Base-by-base conservation (phyloP, 345 rosid genomes). In the Eucalyptus melliodora region DNA sequence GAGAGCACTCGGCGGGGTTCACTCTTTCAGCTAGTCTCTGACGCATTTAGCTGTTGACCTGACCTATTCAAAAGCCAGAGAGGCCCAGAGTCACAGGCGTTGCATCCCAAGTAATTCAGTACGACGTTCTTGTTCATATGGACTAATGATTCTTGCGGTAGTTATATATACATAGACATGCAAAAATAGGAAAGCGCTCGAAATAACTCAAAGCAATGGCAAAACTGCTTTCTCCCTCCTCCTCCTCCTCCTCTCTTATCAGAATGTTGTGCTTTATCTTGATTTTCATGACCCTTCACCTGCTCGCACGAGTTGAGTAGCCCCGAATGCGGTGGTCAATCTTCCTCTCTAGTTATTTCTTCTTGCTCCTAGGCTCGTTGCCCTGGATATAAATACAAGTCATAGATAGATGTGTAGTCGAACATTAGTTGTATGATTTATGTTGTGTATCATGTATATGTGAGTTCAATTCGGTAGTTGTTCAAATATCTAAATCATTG, bases 361-460 rank as follows among this genome's bases (percentile, higher is more conserved):
- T 15, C 77, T n/a, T n/a, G 1, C 77, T 65, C 4, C 40, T n/a
- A 15, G 5, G 77, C 77, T n/a, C 3, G 16, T 65, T 62, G 5
- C 69, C 9, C 5, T 15, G 21, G 77, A 16, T n/a, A n/a, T 65
- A 2, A 17, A 50, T 4, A 15, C 0, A n/a, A n/a, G 40, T n/a
- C 77, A 65, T 65, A 16, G 21, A 65, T 4, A 50, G 51, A 15
- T 50, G 40, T 16, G 40, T 8, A n/a, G 9, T 65, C 6, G 6
- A 65, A 65, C 21, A 15, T 15, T n/a, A 65, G 77, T 31, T n/a
- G 77, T 7, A 16, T 1, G 9, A 65, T 4, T n/a, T 16, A 16
- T n/a, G 21, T 5, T 7, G 17, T 15, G 77, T 15, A 65, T 6
- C 4, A 14, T n/a, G 19, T n/a, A 8, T 7, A 30, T 1, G 77